Base-by-base conservation (phyloP, 1,139 yeast genomes). In the Hyphopichia wangnamkhiaoensis region DNA sequence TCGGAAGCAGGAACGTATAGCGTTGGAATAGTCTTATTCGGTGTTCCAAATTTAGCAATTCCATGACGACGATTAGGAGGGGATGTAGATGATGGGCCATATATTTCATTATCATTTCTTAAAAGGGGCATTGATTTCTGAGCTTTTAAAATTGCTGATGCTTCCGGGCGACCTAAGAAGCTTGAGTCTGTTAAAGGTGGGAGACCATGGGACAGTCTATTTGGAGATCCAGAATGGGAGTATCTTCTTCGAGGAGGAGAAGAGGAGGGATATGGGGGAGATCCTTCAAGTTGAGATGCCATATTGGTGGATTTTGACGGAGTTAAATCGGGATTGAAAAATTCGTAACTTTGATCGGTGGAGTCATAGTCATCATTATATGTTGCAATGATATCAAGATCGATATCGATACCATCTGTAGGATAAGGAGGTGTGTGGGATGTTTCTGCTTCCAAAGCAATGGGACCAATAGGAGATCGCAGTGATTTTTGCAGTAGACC, bases 221-320 rank as follows among this genome's bases (percentile, higher is more conserved):
- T 40, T 1, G 62, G 61, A 1, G 59, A 33, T 9, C 30, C 28
- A 6, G 35, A 33, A 25, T 21, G 35, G 15, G 35, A 33, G 15
- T 33, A 23, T 10, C 35, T n/a, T n/a, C n/a, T 15, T 15, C 35
- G 35, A 25, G 21, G n/a, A 10, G 31, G 16, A 17, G 20, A 19
- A n/a, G 35, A 23, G 3, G 33, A 30, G 15, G 30, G 15, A 13
- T n/a, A 14, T 9, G 13, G 5, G 6, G 16, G 18, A 9, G 30
- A 12, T 9, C 18, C 5, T 9, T 15, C 17, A 27, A 4, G 9
- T 13, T 5, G 30, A 13, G 15, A 5, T 9, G 30, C 4, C 4
- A 16, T 8, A 16, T 12, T 12, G n/a, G n/a, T 15, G 10, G 15
- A 12, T 30, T 19, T 30, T n/a, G 33, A 30, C 18, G 30, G 36